Evolutionary conservation across 768 basidiomycete species (phyloP), one percentile per base, ranked within the genome.

Genomic region (Cystoderma amianthinum): DNA sequence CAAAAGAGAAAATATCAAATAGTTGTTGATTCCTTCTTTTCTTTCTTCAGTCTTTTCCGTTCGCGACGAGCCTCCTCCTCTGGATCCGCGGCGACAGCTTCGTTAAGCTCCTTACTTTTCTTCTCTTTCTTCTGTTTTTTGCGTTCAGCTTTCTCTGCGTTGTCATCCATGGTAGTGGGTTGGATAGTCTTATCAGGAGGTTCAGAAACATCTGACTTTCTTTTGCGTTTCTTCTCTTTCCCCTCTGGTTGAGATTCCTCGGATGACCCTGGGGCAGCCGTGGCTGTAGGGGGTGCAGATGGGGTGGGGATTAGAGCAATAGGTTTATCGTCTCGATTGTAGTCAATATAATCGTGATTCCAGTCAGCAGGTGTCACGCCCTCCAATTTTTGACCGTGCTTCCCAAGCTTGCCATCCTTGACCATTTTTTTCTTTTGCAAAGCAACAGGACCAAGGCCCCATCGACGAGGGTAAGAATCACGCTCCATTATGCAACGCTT

Each of bases 401-500:
- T 98, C 54, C 93, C 87, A 38, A 99, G 80, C 61, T 92, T 89
- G 36, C 95, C 94, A n/a, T 91, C 91, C 70, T 95, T 96, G 48
- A 96, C 81, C 78, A 99, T 72, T 63, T 95, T 96, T 72, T 98
- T 99, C 76, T 98, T 98, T 61, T 95, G 86, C 41, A 89, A 68
- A 11, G 96, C 95, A 62, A 94, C 80, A 16, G 96, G 96, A n/a
- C 96, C 96, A 39, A 98, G 78, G 38, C 96, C 96, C 96, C 96
- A 98, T 48, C 94, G 81, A 43, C 96, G 81, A 30, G 96, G 96
- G 62, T 99, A 99, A 15, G 91, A 88, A 62, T 99, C 96, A 25
- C 95, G 84, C 61, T 98, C 96, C 96, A 99, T 99, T 57, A 99
- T 98, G 58, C 95, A 97, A 39, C 96, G 75, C 68, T 99, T 99